Evolutionary conservation across 768 basidiomycete species (phyloP), one percentile per base, ranked within the genome.

Genomic region (Pulveroboletus sp.): DNA sequence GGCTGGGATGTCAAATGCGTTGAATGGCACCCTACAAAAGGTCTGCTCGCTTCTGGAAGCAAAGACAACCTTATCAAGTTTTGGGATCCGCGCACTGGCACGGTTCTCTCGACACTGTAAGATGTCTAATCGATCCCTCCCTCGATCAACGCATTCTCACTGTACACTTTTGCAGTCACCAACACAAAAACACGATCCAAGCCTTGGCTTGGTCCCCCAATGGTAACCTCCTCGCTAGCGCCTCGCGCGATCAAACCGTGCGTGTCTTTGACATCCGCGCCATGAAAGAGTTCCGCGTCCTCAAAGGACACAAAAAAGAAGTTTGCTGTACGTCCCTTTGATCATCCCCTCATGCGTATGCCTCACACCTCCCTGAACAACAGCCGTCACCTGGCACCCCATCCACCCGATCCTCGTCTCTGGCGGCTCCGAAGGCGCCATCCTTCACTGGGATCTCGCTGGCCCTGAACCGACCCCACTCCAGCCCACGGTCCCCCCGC

Each of bases 11-110:
- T 99, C 19, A 90, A 94, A 64, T 97, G 93, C 51, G 93, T 97
- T 1, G 88, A 97, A 72, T 99, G 97, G 97, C 97, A 99, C 70
- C 93, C 94, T 5, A 91, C 88, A 0, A 97, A 98, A 69, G 95
- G 95, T 10, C 75, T 99, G 9, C 78, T 99, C 19, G 93, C 90
- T 6, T 94, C 91, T 4, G 97, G 97, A 21, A 92, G 90, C 59
- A 98, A 98, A 69, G 97, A 99, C 69, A 97, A 97, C 67, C 81
- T 92, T 58, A 92, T 98, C 69, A 98, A 98, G 62, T 99, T 99
- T 71, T 99, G 97, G 97, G 97, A 99, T 66, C 97, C 97, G 19
- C 78, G 97, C 32, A 92, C 91, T 10, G 91, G 89, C 31, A 94
- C 90, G 1, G 83, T 85, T 10, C 77, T 99, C 7, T 91, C 92